A percentile compares a stretch with the other conserved stretches of the same genome.
These are phyloP conservation scores for Hypsizygus marmoreus DNA, from an alignment of 768 basidiomycete genomes.

Conservation along the genomic window DNA sequence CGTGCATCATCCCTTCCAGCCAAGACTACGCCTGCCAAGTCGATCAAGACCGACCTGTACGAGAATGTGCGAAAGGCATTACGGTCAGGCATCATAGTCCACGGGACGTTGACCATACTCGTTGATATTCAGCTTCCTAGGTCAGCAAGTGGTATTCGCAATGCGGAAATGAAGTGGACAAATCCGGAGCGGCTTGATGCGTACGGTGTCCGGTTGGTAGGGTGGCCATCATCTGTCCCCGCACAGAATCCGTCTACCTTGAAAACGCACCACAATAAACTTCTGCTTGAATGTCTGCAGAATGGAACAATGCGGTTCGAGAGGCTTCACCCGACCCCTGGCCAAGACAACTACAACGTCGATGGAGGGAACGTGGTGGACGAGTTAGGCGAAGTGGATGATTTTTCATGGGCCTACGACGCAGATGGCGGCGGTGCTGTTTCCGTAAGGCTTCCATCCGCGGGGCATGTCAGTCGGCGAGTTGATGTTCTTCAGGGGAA, in stretches of 20 bases:
- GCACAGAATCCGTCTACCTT: conserved; percentile 63
- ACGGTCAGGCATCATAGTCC: conserved; percentile 38
- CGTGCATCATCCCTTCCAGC: conserved; percentile 15
- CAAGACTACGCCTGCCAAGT: conserved; percentile 32
- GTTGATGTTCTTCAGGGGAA: conserved; percentile 8
- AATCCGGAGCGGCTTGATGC: conserved; percentile 57
- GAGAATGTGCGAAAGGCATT: conserved; percentile 53
- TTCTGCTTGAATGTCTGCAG: conserved; percentile 49
- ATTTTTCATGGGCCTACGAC: conserved; percentile 49
- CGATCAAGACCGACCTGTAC: conserved; percentile 59
- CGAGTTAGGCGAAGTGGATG: conserved; percentile 26
- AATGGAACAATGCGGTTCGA: conserved; percentile 53
- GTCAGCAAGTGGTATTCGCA: conserved; percentile 56
- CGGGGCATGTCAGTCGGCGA: neutral
- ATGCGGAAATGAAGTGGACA: conserved; percentile 78
- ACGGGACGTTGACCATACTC: conserved; percentile 1
- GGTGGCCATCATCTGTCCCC: conserved; percentile 65
- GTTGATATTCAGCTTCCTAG: conserved; percentile 29
- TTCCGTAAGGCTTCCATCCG: conserved; percentile 5
- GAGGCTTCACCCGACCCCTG: too few species aligned
- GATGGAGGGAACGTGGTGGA: conserved; percentile 8
- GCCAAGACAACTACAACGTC: conserved; percentile 3
- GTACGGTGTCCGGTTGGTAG: conserved; percentile 61
- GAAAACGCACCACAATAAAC: conserved; percentile 55
- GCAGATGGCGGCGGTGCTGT: conserved; percentile 27